Conservation (phyloP, 805 yeast genomes). For the Starmerella apicola region DNA sequence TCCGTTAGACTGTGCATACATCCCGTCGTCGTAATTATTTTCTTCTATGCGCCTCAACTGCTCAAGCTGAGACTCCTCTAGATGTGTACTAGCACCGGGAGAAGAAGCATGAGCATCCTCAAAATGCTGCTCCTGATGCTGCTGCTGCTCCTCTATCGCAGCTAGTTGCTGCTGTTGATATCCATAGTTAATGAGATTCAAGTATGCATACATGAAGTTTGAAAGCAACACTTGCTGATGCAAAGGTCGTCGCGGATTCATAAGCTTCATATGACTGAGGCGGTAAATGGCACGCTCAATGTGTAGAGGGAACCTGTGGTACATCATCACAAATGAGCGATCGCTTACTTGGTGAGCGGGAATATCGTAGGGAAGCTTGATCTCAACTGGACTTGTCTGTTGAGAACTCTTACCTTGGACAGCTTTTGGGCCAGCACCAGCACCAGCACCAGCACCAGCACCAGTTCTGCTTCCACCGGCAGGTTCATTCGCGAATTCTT, state of each 20-base stretch:
- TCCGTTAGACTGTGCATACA: conserved; percentile 5
- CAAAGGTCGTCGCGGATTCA: conserved; percentile 83
- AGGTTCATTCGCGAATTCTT: too few species aligned
- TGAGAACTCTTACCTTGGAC: too few species aligned
- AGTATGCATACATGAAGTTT: conserved; percentile 94
- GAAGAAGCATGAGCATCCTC: too few species aligned
- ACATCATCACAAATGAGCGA: conserved; percentile 28
- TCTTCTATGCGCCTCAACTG: conserved; percentile 15
- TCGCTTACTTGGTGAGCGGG: conserved; percentile 29
- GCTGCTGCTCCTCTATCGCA: conserved; percentile 13
- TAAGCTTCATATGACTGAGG: conserved; percentile 80
- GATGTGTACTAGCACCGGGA: conserved; percentile 1
- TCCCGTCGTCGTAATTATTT: conserved; percentile 12
- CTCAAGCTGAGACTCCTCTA: conserved; percentile 15
- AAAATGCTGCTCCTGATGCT: conserved; percentile 4
- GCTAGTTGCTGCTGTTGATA: conserved; percentile 28
- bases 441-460: background rate
- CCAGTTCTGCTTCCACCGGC: background rate
- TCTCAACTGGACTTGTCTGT: conserved; percentile 2
- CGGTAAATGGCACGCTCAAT: conserved; percentile 94
- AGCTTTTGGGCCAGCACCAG: too few species aligned
- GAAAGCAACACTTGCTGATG: conserved; percentile 86
- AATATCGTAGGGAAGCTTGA: conserved; percentile 27
- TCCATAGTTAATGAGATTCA: conserved; percentile 84
- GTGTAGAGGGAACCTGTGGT: conserved; percentile 72